Evolutionary conservation across 2,329 filamentous ascomycete species (phyloP), one percentile per base, ranked within the genome.

Genomic region (Camillea tinctor): DNA sequence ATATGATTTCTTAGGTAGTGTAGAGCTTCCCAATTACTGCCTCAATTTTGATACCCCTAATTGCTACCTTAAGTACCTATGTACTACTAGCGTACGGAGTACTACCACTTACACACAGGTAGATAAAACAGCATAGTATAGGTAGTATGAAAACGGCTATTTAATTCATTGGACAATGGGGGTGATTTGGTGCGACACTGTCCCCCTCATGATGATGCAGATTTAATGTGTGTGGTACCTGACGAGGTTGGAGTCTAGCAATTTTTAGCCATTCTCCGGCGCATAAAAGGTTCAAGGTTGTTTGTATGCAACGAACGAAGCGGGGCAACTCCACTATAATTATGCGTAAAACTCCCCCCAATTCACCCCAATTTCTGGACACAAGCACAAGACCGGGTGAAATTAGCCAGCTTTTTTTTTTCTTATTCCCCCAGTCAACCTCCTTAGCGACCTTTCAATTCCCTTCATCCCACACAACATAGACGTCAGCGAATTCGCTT

Each of bases 41-140:
- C 52, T 21, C 36, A 30, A 30, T 56, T 49, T 63, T 61, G 64
- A 64, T 66, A 66, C 64, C 61, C 62, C 50, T 48, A n/a, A 44
- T 15, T n/a, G 26, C 26, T 30, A 30, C 26, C 26, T 30, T 30
- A 30, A 15, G 17, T 44, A 44, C 36, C 36, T 44, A 44, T 15
- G 6, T 44, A 44, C 36, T 13, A 11, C 6, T 44, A n/a, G 36
- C 11, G 13, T 30, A 30, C 26, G n/a, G n/a, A n/a, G n/a, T n/a
- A n/a, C n/a, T n/a, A n/a, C n/a, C n/a, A n/a, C n/a, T n/a, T n/a
- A n/a, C n/a, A n/a, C 26, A 30, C 26, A 30, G 26, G 26, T 30
- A 30, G 26, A 30, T 30, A 30, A 30, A n/a, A n/a, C n/a, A n/a
- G n/a, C n/a, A n/a, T n/a, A n/a, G n/a, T n/a, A n/a, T n/a, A n/a